Conservation (phyloP, 352 stramenopile species). For the Globisporangium echinulatum region DNA sequence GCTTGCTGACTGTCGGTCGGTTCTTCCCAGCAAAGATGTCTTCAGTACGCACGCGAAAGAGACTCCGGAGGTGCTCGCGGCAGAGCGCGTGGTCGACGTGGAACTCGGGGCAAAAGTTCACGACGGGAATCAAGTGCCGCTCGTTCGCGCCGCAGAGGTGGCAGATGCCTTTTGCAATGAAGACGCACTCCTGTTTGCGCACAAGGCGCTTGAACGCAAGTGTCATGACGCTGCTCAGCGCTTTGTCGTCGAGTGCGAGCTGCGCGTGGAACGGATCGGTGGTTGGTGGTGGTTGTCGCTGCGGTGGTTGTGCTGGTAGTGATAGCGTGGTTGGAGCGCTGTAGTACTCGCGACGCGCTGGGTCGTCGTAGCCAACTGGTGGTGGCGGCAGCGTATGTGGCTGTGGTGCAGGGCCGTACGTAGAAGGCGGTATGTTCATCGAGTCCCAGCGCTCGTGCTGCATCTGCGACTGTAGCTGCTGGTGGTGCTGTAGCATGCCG, state of each 20-base stretch:
- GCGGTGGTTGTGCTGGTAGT: neutral
- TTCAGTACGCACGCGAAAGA: constrained; percentile 63
- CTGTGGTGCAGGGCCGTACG: neutral
- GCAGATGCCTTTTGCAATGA: constrained; percentile 64
- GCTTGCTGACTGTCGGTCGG: constrained; percentile 54
- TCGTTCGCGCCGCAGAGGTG: constrained; percentile 53
- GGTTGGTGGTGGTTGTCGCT: neutral
- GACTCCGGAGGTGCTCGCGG: constrained; percentile 63
- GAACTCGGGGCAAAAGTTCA: constrained; percentile 72
- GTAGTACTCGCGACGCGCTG: constrained; percentile 2
- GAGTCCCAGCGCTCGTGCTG: constrained; percentile 8
- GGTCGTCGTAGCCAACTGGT: neutral
- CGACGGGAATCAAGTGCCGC: constrained; percentile 46
- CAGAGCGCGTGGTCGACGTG: constrained; percentile 65
- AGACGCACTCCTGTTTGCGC: constrained; percentile 53
- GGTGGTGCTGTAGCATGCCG: constrained; percentile 1
- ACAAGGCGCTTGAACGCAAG: constrained; percentile 54
- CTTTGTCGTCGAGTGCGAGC: constrained; percentile 27
- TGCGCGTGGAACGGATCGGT: constrained; percentile 13
- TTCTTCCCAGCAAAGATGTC: constrained; percentile 71
- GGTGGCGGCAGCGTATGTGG: neutral
- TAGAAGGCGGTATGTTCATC: neutral
- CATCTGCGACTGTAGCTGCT: neutral
- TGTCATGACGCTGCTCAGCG: constrained; percentile 38
- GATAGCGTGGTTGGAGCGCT: neutral